phyloP scores from a whole-genome alignment of 495 filamentous ascomycete species.

The Daldinia childiae region DNA sequence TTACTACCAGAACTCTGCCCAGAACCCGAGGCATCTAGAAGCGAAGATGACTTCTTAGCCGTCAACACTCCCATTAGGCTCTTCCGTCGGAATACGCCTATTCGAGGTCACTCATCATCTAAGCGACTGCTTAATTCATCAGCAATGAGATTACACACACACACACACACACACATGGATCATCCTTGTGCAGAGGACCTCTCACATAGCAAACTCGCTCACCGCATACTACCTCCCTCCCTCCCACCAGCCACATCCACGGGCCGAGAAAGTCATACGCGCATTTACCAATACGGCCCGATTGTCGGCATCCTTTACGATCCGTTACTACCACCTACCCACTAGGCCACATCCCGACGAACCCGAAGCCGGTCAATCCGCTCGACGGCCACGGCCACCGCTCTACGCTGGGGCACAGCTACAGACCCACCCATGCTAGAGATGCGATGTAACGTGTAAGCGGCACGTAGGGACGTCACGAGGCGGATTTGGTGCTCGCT shows the following conservation, averaged over 20 bases:
- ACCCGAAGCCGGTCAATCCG: neutral
- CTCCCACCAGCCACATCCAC: neutral
- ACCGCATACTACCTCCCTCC: neutral
- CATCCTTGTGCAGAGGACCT: neutral
- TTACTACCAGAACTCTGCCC: neutral
- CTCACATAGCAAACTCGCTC: neutral
- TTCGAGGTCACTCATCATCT: neutral
- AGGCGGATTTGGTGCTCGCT: neutral
- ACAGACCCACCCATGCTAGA: constrained; percentile 2
- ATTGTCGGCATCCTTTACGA: neutral
- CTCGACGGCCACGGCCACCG: neutral
- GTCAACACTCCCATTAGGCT: neutral
- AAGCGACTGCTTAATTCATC: neutral
- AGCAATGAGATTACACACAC: neutral
- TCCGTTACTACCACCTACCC: neutral
- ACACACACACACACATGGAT: neutral
- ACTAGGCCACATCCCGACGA: neutral
- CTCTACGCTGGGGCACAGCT: neutral
- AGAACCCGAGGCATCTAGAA: neutral
- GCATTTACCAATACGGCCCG: neutral
- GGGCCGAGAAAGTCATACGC: neutral
- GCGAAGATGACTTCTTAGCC: neutral
- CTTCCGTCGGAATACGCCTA: neutral
- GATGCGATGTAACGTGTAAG: constrained; percentile 36
- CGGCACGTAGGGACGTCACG: constrained; percentile 16